Conservation (phyloP, 2,329 filamentous ascomycete genomes). For the Beauveria caledonica region DNA sequence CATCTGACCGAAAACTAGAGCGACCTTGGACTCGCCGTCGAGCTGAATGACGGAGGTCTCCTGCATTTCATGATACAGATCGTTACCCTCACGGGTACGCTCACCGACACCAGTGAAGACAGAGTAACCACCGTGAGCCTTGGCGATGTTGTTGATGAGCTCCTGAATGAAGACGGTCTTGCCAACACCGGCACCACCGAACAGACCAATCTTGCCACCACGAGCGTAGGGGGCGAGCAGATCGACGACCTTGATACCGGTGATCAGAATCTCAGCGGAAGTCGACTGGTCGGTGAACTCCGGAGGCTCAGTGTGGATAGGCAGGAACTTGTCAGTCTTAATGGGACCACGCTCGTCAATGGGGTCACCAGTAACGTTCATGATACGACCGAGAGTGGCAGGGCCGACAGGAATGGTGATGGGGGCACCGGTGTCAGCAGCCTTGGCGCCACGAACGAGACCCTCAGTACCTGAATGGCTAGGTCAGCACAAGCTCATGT, state of each 20-base stretch:
- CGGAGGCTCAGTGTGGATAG: conserved; percentile 93
- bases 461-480: conserved; percentile 78
- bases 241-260: conserved; percentile 99
- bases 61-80: conserved; percentile 99
- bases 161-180: conserved; percentile 99
- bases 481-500: conserved; percentile 6
- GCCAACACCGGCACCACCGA: conserved; percentile 99
- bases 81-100: conserved; percentile 99
- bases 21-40: conserved; percentile 98
- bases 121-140: conserved; percentile 99
- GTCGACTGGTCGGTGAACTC: conserved; percentile 94
- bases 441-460: conserved; percentile 87
- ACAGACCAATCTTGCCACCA: conserved; percentile 99
- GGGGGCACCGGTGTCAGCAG: conserved; percentile 81
- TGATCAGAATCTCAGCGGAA: conserved; percentile 90
- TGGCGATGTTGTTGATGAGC: conserved; percentile 99
- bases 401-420: conserved; percentile 95
- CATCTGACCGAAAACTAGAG: conserved; percentile 99
- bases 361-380: conserved; percentile 99
- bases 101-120: conserved; percentile 99
- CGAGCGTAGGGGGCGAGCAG: conserved; percentile 97
- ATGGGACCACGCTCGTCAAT: conserved; percentile 99
- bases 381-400: conserved; percentile 94
- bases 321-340: conserved; percentile 78
- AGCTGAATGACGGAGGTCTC: conserved; percentile 99